Base-by-base conservation (phyloP, 129 eudicot genomes). In the Smallanthus sonchifolius region DNA sequence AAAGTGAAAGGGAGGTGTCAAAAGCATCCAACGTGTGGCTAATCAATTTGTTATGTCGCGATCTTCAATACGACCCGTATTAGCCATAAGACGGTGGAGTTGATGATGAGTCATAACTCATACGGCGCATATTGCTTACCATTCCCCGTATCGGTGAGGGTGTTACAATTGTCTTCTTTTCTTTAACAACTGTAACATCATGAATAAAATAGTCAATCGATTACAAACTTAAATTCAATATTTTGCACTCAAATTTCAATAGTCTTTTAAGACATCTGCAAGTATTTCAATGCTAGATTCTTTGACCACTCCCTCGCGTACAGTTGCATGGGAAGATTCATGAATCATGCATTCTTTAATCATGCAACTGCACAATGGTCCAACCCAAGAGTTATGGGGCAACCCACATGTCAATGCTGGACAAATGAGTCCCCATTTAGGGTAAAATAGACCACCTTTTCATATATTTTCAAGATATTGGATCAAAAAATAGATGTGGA, bases 271-370 rank as follows among this genome's bases (percentile, higher is more conserved):
- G 70, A 49, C 69, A 62, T 70, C 34, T 44, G 34, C 10, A 37
- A 61, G 10, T 20, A 67, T 57, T 69, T 44, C 14, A 38, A 44
- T 36, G 55, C 59, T 47, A 71, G 77, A 78, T 78, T 47, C 82
- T 60, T 71, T 71, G 77, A 39, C 59, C 82, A 71, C 56, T 78
- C 66, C 47, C 34, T 45, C 38, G 14, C 65, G 32, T 51, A 62
- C 67, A 71, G 82, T 78, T 78, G 82, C 82, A 78, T 78, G 82
- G 44, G 77, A 70, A 78, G 77, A 78, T 78, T 71, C 82, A 63
- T 71, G 77, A 71, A 78, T 51, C 44, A 57, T 72, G 39, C 61
- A 57, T 5, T 4, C 35, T 7, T 13, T 13, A 51, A n/a, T 69
- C 32, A 54, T 45, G 73, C 64, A 75, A 32, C 49, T 62, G n/a